Evolutionary conservation across 2,329 filamentous ascomycete species (phyloP).

Genomic region (Raffaelea arxii): DNA sequence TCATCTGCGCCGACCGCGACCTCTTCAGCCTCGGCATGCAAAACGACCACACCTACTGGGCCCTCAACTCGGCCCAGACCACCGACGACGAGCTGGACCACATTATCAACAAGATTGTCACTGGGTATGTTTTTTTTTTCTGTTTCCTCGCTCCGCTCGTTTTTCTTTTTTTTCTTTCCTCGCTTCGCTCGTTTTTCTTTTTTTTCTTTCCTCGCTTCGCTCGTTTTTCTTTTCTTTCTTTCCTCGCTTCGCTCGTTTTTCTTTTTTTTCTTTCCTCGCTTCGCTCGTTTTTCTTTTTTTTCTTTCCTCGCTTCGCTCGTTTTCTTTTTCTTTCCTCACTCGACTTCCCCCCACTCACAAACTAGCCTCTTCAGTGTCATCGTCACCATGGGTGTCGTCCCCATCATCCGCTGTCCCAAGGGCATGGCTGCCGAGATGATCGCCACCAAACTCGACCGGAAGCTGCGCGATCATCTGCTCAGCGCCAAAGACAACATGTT

Average conservation of each 20-base stretch:
- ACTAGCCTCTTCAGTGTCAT: conserved; percentile 80
- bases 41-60: conserved; percentile 85
- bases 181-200: background rate
- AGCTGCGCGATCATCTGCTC: conserved; percentile 89
- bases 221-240: too few relatives aligned
- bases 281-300: background rate
- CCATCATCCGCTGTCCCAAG: conserved; percentile 90
- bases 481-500: conserved; percentile 98
- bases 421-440: conserved; percentile 91
- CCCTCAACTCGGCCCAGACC: conserved; percentile 87
- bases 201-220: background rate
- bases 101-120: conserved; percentile 85
- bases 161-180: background rate
- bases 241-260: too few relatives aligned
- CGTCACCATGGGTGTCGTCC: conserved; percentile 98
- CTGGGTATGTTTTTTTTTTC: conserved; percentile 37
- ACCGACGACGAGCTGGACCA: conserved; percentile 82
- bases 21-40: conserved; percentile 90
- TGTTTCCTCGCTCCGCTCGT: background rate
- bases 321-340: background rate
- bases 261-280: background rate
- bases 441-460: conserved; percentile 85
- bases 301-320: background rate
- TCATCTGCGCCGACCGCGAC: conserved; percentile 90
- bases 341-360: background rate